phyloP scores from a whole-genome alignment of 495 filamentous ascomycete genomes.

The Podospora sp. region DNA sequence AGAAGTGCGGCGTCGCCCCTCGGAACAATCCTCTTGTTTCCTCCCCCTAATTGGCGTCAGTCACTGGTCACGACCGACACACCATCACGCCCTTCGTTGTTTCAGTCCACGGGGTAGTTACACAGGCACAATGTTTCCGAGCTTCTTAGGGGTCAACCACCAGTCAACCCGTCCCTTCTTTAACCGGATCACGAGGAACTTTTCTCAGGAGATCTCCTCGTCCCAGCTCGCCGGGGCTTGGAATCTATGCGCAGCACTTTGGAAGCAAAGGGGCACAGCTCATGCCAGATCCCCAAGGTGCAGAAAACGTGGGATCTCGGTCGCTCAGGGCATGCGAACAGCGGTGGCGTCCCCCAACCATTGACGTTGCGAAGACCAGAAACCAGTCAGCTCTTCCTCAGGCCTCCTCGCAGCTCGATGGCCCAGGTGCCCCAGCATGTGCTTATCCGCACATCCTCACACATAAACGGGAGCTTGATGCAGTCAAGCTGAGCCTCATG shows the following conservation, averaged over 20 bases:
- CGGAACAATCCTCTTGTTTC: neutral
- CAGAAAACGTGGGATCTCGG: constrained; percentile 12
- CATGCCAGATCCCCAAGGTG: constrained; percentile 14
- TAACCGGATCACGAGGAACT: neutral
- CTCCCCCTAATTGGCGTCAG: neutral
- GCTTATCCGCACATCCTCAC: constrained; percentile 22
- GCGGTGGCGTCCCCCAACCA: constrained; percentile 11
- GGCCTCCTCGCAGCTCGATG: constrained; percentile 15
- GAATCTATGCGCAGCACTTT: constrained; percentile 6
- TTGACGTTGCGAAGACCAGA: neutral
- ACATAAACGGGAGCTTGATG: constrained; percentile 22
- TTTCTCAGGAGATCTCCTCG: neutral
- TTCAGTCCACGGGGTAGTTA: neutral
- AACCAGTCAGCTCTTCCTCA: constrained; percentile 18
- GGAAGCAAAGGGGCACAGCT: neutral
- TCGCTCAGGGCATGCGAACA: neutral
- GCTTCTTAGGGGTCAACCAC: neutral
- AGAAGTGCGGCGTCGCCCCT: neutral
- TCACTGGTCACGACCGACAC: neutral
- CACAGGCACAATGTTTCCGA: neutral
- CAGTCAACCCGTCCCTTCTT: neutral
- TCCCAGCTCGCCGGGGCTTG: constrained; percentile 9
- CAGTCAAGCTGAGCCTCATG: constrained; percentile 28
- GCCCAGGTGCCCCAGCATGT: constrained; percentile 18
- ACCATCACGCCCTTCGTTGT: neutral